These are phyloP conservation scores for Plicaturopsis crispa DNA, from an alignment of 768 basidiomycete genomes.

Conservation along the genomic window DNA sequence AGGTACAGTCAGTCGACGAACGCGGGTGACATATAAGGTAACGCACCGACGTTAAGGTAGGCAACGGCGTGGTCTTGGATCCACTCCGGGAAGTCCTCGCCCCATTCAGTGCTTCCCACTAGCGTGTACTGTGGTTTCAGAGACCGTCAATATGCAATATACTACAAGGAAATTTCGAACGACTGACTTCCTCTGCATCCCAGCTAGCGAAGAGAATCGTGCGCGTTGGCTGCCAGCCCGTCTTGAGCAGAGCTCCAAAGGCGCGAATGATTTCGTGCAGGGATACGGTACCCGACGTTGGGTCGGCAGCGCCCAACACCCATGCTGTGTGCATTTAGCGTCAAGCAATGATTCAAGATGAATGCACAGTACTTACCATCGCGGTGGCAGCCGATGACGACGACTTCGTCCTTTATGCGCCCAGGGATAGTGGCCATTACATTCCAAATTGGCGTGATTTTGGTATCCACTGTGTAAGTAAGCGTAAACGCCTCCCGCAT, in stretches of 20 bases:
- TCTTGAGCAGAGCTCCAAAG: slow-evolving; percentile 55
- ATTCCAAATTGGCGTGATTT: slow-evolving; percentile 89
- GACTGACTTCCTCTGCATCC: slow-evolving; percentile 65
- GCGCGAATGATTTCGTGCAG: slow-evolving; percentile 73
- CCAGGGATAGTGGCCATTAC: slow-evolving; percentile 79
- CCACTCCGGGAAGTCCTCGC: slow-evolving; percentile 85
- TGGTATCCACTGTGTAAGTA: slow-evolving; percentile 49
- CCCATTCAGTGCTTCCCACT: slow-evolving; percentile 87
- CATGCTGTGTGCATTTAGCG: no score
- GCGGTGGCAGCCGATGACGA: slow-evolving; percentile 83
- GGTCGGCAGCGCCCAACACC: slow-evolving; percentile 80
- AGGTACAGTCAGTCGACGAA: slow-evolving; percentile 3
- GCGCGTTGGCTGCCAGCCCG: slow-evolving; percentile 80
- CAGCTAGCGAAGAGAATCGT: slow-evolving; percentile 73
- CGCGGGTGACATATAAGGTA: slow-evolving; percentile 1
- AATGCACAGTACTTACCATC: slow-evolving; percentile 74
- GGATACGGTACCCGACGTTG: slow-evolving; percentile 72
- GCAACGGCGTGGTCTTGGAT: slow-evolving; percentile 73
- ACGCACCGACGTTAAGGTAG: slow-evolving; percentile 72
- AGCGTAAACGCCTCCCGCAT: not conserved
- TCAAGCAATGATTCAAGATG: no score
- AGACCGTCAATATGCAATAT: slow-evolving; percentile 4
- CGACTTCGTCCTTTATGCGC: slow-evolving; percentile 75
- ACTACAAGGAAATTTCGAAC: not conserved
- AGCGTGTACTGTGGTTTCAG: slow-evolving; percentile 44